Evolutionary conservation across 306 rosid genomes (phyloP).

Genomic region (Clitoria ternatea): DNA sequence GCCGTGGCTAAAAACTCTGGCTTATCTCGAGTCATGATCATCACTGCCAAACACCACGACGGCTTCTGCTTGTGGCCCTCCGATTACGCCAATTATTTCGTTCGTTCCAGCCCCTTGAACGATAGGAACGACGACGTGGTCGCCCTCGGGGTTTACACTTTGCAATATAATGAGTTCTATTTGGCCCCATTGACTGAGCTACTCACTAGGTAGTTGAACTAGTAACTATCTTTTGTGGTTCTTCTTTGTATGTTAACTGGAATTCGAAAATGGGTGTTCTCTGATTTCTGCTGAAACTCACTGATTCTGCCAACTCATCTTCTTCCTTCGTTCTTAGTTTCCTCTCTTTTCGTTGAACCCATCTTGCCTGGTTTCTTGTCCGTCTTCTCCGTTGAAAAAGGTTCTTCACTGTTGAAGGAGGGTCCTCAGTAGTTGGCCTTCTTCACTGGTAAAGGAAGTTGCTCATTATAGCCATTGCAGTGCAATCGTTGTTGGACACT

Average conservation of each 20-base stretch:
- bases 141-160: slow-evolving; percentile 59
- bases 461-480: too few species aligned
- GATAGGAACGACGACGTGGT: slow-evolving; percentile 67
- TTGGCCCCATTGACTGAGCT: slow-evolving; percentile 78
- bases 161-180: slow-evolving; percentile 64
- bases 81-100: slow-evolving; percentile 63
- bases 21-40: slow-evolving; percentile 51
- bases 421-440: too few species aligned
- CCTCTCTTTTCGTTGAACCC: too few species aligned
- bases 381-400: too few species aligned
- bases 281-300: background rate
- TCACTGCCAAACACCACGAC: slow-evolving; percentile 84
- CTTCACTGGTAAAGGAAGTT: too few species aligned
- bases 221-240: too few species aligned
- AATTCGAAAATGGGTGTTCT: background rate
- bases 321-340: too few species aligned
- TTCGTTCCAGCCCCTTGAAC: slow-evolving; percentile 59
- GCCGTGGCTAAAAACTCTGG: slow-evolving; percentile 60
- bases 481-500: too few species aligned
- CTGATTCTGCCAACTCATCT: too few species aligned
- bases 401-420: too few species aligned
- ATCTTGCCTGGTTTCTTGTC: too few species aligned
- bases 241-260: background rate
- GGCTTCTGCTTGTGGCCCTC: slow-evolving; percentile 92
- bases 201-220: slow-evolving; percentile 57